phyloP scores from a whole-genome alignment of 371 early-diverging fungal genomes.

The Mortierella sp. region DNA sequence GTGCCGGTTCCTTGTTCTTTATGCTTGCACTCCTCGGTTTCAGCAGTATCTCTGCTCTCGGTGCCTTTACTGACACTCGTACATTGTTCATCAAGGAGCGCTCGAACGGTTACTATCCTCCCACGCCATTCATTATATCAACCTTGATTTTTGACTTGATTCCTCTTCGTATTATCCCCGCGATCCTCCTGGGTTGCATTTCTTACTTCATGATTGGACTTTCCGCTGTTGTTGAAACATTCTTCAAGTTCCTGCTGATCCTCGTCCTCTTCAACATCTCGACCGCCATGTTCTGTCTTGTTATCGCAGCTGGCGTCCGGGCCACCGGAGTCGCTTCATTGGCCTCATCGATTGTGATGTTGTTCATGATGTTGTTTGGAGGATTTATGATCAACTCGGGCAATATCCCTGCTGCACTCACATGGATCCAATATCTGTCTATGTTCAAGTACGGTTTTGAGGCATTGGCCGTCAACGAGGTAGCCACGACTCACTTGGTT shows the following conservation, averaged over 20 bases:
- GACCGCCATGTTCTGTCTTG: constrained; percentile 85
- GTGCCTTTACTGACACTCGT: constrained; percentile 81
- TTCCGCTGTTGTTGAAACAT: constrained; percentile 73
- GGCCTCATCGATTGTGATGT: constrained; percentile 84
- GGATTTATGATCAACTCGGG: constrained; percentile 90
- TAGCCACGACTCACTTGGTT: constrained; percentile 32
- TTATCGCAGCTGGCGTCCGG: constrained; percentile 81
- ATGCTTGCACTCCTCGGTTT: constrained; percentile 88
- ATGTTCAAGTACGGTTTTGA: constrained; percentile 75
- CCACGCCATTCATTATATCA: constrained; percentile 81
- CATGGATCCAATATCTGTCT: constrained; percentile 72
- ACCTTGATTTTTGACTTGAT: constrained; percentile 87
- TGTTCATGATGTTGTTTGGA: constrained; percentile 94
- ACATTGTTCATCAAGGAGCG: constrained; percentile 88
- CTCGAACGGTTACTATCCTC: constrained; percentile 89
- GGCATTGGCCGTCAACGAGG: constrained; percentile 67
- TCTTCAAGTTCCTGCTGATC: constrained; percentile 85
- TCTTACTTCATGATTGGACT: constrained; percentile 93
- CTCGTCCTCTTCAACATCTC: constrained; percentile 89
- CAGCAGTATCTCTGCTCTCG: constrained; percentile 83
- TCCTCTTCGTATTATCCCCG: constrained; percentile 87
- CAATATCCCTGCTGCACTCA: constrained; percentile 65
- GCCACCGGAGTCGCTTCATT: constrained; percentile 89
- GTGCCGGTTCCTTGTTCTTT: constrained; percentile 92
- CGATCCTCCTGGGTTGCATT: constrained; percentile 85